Conservation (phyloP, 257 asterid species). For the Nicotiana attenuata region DNA sequence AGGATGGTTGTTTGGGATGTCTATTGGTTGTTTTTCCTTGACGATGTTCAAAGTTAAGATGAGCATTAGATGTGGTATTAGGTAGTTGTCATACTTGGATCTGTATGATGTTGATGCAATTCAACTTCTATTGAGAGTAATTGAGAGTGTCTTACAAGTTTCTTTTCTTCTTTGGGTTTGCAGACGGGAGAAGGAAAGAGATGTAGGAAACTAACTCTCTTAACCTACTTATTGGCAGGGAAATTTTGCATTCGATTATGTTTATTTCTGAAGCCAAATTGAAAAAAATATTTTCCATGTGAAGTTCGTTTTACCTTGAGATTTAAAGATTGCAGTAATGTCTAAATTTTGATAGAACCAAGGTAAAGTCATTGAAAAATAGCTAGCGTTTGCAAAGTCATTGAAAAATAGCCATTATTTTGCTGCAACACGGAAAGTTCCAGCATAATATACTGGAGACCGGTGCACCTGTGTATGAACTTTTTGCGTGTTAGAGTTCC, state of each 20-base stretch:
- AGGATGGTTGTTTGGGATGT: not conserved
- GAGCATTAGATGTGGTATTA: not conserved
- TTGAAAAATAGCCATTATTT: too few species aligned
- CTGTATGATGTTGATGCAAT: not conserved
- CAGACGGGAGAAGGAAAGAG: not conserved
- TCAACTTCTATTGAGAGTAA: not conserved
- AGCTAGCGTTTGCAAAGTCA: too few species aligned
- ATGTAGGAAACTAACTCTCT: not conserved
- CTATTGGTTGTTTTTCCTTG: not conserved
- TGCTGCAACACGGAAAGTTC: too few species aligned
- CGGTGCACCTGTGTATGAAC: too few species aligned
- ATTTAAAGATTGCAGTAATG: too few species aligned
- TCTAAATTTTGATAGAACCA: too few species aligned
- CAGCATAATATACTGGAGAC: too few species aligned
- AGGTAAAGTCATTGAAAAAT: too few species aligned
- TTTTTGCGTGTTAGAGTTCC: too few species aligned
- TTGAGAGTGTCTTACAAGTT: not conserved
- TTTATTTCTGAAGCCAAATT: not conserved
- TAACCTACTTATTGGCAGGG: not conserved
- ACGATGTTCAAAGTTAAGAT: not conserved
- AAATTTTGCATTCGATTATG: not conserved
- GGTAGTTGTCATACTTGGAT: not conserved
- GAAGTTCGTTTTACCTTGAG: too few species aligned
- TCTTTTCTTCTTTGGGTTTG: not conserved
- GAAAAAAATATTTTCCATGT: not conserved